Base-by-base conservation (phyloP, 1,139 yeast species). In the Suhomyces wounanorum region DNA sequence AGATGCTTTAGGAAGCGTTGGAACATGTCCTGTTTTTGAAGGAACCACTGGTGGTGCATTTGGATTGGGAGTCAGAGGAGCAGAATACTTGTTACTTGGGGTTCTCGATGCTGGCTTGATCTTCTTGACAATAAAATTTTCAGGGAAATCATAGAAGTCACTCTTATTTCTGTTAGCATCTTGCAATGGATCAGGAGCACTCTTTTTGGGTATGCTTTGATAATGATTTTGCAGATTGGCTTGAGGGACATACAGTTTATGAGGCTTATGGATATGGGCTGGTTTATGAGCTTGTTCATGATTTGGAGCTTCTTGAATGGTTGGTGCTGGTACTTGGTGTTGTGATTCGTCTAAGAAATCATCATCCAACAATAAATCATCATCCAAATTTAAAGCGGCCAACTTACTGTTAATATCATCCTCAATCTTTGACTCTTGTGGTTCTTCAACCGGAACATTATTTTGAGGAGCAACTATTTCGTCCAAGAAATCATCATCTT, bases 61-160 rank as follows among this genome's bases (percentile, higher is more conserved):
- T 4, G 54, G 36, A 28, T 45, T 26, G 2, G 49, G 47, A 11
- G 53, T 42, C 13, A 42, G 28, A 3, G 50, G 67, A 21, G 75
- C 64, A 1, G 67, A 63, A 55, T 70, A 71, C 54, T 65, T 68
- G 36, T 53, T 51, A 25, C 49, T 60, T 14, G 57, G 43, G 18
- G 63, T 55, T 51, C 78, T 63, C 3, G 72, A 61, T 3, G 76
- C 76, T 2, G 78, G 77, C 49, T 63, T 71, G 3, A 67, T 57
- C 28, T 62, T 65, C 36, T 72, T 74, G 1, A 78, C 73, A 26
- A 88, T 70, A 47, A 89, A 67, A 48, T 78, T 84, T 38, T 79
- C 71, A 1, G 96, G 96, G 59, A 89, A 84, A 63, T 89, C 96
- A 62, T 88, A 89, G 1, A 90, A 89, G 68, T 85, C 89, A 16